Evolutionary conservation across 73 alveolate genomes (phyloP), one percentile per base, ranked within the genome.

Genomic region (Stentor roeselii): DNA sequence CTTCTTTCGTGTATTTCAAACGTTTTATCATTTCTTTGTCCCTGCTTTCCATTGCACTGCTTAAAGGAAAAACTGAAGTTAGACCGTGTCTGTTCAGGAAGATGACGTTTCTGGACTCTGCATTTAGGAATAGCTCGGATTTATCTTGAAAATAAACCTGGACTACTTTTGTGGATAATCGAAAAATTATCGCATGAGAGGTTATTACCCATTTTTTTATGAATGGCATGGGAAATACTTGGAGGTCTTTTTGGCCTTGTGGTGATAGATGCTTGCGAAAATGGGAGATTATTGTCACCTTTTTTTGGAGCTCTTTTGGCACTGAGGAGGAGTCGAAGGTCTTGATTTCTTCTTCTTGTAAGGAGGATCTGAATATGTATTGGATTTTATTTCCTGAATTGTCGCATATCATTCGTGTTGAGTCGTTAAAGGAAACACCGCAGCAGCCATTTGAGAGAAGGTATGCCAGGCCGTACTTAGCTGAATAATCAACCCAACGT

Each of bases 121-220:
- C 6, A 6, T 6, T 11, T 50, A 96, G 90, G 39, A 96, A 92
- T 59, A 96, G 86, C 85, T 96, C 99, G 36, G 99, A 92, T 83
- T 91, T 93, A 86, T 96, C 99, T 82, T 93, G 91, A 88, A 96
- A 96, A 78, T 95, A 93, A 36, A 98, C 99, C 91, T 98, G 97
- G 76, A 98, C 99, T 60, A 96, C 92, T 86, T 97, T 97, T 84
- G 96, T 96, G 3, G 99, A 95, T 38, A 97, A 90, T 87, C 99
- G 90, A 91, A 97, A 97, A 95, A 97, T 89, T 60, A 96, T 93
- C 59, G 99, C 99, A 87, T 97, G 99, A 50, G 96, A 88, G 31
- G 99, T 96, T 90, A 95, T 87, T 96, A 97, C 94, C 98, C 98
- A 97, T 91, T 95, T 97, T 89, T 96, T 97, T 59, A 97, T 97